Conservation (phyloP, 148 eudicot species). For the Vaccinium vitisidaea region DNA sequence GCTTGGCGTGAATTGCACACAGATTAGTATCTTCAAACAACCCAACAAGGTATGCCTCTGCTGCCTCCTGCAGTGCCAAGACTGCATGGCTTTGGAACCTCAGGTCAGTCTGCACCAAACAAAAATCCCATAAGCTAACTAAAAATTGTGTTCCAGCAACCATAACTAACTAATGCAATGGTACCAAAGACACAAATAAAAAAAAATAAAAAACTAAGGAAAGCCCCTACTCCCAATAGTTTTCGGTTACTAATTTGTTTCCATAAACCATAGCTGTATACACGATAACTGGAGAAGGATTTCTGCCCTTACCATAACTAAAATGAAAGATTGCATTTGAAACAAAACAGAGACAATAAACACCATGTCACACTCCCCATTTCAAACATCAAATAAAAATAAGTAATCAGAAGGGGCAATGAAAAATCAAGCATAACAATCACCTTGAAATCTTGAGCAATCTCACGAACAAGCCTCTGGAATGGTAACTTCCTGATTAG, state of each 20-base stretch:
- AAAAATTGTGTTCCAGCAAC: neutral
- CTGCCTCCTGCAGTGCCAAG: conserved; percentile 28
- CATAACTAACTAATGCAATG: neutral
- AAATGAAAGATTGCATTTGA: neutral
- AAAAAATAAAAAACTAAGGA: neutral
- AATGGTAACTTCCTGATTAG: conserved; percentile 25
- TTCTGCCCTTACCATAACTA: too few relatives aligned
- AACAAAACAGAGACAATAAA: neutral
- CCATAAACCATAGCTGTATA: neutral
- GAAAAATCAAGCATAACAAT: neutral
- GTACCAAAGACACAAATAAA: neutral
- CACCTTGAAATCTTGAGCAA: conserved; percentile 30
- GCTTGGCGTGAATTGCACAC: conserved; percentile 17
- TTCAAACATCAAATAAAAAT: neutral
- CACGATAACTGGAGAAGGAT: neutral
- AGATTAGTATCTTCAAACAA: conserved; percentile 24
- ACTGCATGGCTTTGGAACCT: conserved; percentile 31
- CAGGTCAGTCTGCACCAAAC: conserved; percentile 28
- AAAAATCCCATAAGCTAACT: neutral
- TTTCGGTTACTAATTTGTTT: neutral
- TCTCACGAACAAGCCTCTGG: conserved; percentile 31
- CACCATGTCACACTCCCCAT: neutral
- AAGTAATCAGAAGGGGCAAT: neutral
- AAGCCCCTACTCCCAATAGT: neutral
- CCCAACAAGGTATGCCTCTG: conserved; percentile 29